Base-by-base conservation (phyloP, 805 yeast species). In the Danielia oregonensis region DNA sequence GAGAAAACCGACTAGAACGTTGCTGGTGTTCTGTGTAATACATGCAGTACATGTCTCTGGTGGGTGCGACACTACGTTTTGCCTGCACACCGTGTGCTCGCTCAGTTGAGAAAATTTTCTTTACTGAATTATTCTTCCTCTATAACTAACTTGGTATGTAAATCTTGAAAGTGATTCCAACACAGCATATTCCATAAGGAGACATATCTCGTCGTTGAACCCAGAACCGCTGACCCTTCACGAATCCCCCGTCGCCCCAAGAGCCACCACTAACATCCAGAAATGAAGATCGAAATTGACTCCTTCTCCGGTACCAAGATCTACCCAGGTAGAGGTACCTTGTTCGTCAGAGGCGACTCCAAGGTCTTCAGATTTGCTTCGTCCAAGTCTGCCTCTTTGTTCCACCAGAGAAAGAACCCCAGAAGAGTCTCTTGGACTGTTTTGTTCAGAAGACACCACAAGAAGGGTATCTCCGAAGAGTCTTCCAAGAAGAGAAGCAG, bases 301-400 rank as follows among this genome's bases (percentile, higher is more conserved):
- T 86, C 97, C 68, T 93, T 93, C 80, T 91, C 98, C 63, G 98
- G 98, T 74, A 75, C 91, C 66, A 93, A 91, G 79, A 91, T 93
- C 82, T 93, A 91, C 95, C 98, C 98, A 79, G 99, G 98, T 77
- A 87, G 97, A 82, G 97, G 98, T 76, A 87, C 94, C 70, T 82
- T 93, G 72, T 93, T 86, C 69, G 88, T 93, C 74, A 88, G 99
- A 78, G 97, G 97, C 64, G 99, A 93, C 87, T 89, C 97, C 68
- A 93, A 93, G 82, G 74, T 89, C 65, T 93, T 93, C 95, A 89
- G 99, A 82, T 93, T 93, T 93, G 94, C 85, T 73, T 81, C 86
- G 72, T 85, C 97, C 59, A 93, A 93, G 78, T 80, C 95, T 67
- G 91, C 95, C 63, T 88, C 97, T 68, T 83, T 93, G 65, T 93